phyloP scores from a whole-genome alignment of 805 yeast genomes.

The Wickerhamiella azyma region DNA sequence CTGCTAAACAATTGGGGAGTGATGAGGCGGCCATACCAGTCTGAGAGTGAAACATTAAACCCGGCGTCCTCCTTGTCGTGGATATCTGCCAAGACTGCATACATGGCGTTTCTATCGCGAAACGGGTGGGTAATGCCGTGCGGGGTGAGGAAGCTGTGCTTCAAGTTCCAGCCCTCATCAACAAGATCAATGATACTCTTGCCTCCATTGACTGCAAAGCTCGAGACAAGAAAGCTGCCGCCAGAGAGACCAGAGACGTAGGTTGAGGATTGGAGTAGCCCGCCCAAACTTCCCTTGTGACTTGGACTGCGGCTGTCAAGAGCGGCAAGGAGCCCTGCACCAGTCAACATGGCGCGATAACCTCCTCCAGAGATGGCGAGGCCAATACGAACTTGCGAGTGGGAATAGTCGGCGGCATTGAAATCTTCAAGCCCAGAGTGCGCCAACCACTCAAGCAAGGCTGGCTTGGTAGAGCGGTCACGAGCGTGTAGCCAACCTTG shows the following conservation, averaged over 20 bases:
- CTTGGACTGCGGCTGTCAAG: not conserved
- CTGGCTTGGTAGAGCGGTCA: not conserved
- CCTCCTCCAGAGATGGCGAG: slow-evolving; percentile 8
- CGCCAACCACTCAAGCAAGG: not conserved
- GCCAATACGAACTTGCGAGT: not conserved
- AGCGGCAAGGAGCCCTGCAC: slow-evolving; percentile 7
- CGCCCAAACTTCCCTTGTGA: slow-evolving; percentile 25
- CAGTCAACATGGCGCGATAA: slow-evolving; percentile 7
- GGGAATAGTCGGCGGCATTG: not conserved
- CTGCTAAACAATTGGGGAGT: slow-evolving; percentile 39
- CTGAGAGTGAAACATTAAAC: slow-evolving; percentile 46
- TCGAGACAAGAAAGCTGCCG: slow-evolving; percentile 53
- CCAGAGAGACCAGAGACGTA: slow-evolving; percentile 56
- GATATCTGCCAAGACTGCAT: not conserved
- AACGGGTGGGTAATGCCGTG: not conserved
- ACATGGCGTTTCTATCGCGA: not conserved
- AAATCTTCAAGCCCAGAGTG: not conserved
- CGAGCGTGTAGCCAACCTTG: not conserved
- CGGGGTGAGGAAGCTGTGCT: not conserved
- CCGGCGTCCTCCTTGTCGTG: slow-evolving; percentile 40
- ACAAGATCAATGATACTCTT: not conserved
- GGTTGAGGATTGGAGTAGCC: slow-evolving; percentile 37
- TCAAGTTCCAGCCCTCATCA: not conserved
- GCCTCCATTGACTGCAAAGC: slow-evolving; percentile 22
- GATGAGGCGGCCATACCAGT: slow-evolving; percentile 58